Conservation (phyloP, 164 flowering plant genomes). For the Berberis thunbergii region DNA sequence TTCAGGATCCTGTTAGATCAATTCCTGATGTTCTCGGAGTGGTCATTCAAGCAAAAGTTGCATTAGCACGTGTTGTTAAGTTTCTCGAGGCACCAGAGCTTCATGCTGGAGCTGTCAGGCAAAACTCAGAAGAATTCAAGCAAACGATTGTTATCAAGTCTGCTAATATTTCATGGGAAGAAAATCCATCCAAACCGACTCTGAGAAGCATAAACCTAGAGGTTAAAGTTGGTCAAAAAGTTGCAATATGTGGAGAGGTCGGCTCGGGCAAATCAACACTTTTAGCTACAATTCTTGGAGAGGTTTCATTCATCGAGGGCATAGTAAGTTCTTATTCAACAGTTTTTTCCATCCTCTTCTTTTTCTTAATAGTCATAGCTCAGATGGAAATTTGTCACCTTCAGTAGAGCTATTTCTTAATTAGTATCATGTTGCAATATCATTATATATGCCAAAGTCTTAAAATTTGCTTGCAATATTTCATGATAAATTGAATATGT, state of each 20-base stretch:
- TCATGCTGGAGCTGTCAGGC: slow-evolving; percentile 18
- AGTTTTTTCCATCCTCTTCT: background rate
- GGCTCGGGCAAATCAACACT: slow-evolving; percentile 74
- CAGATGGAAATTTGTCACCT: too few species aligned
- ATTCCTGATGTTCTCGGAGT: slow-evolving; percentile 50
- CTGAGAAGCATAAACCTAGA: slow-evolving; percentile 37
- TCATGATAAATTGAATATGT: too few species aligned
- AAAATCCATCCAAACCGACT: slow-evolving; percentile 22
- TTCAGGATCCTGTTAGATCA: slow-evolving; percentile 55
- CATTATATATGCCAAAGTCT: too few species aligned
- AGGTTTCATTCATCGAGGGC: slow-evolving; percentile 42
- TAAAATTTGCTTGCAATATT: too few species aligned
- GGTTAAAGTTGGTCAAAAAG: slow-evolving; percentile 37
- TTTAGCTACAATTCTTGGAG: slow-evolving; percentile 57
- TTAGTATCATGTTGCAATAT: too few species aligned
- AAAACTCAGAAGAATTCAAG: background rate
- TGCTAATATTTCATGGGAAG: slow-evolving; percentile 45
- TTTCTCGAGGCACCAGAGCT: slow-evolving; percentile 64
- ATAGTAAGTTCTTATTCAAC: slow-evolving; percentile 27
- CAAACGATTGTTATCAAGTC: slow-evolving; percentile 26
- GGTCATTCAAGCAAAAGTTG: slow-evolving; percentile 54
- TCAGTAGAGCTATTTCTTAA: too few species aligned
- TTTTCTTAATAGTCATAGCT: too few species aligned
- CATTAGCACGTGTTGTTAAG: slow-evolving; percentile 33
- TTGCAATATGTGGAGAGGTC: slow-evolving; percentile 66